These are phyloP conservation scores for Blastobotrys malaysiensis DNA, from an alignment of 1,139 yeast species.

Conservation along the genomic window DNA sequence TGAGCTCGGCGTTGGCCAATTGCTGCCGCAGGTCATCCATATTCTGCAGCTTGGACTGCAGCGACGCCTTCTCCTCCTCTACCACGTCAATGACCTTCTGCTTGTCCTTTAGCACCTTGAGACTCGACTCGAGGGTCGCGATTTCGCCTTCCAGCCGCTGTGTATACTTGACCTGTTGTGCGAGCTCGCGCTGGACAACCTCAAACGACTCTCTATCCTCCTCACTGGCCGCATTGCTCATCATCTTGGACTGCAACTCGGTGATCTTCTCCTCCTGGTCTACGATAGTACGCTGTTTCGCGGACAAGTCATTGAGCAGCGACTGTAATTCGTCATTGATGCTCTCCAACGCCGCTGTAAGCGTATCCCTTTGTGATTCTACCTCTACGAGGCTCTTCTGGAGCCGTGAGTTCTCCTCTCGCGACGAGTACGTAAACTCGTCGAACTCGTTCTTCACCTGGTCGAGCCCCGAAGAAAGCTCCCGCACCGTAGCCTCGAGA, in stretches of 20 bases:
- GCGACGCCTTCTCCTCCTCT: constrained; percentile 44
- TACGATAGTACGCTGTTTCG: constrained; percentile 33
- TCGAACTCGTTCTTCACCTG: constrained; percentile 16
- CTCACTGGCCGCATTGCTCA: constrained; percentile 25
- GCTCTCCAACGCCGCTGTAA: constrained; percentile 14
- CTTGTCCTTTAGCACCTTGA: constrained; percentile 39
- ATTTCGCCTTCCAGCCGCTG: constrained; percentile 50
- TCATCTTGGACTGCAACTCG: constrained; percentile 11
- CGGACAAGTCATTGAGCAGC: constrained; percentile 16
- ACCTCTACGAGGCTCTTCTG: constrained; percentile 9
- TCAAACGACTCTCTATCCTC: constrained; percentile 10
- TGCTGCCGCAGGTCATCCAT: constrained; percentile 45
- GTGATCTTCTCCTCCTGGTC: constrained; percentile 32
- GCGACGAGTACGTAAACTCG: constrained; percentile 15
- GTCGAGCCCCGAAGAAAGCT: constrained; percentile 12
- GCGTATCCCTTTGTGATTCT: constrained; percentile 15
- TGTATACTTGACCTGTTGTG: constrained; percentile 52
- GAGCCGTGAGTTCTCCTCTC: constrained; percentile 13
- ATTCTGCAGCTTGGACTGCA: constrained; percentile 40
- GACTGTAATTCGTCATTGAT: constrained; percentile 17
- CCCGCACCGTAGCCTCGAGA: constrained; percentile 22
- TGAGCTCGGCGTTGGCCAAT: constrained; percentile 48
- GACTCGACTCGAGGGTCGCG: constrained; percentile 44
- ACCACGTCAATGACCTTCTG: constrained; percentile 47
- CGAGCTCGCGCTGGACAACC: constrained; percentile 48